Conservation (phyloP, 176 grass and related monocot species). For the Canna indica region DNA sequence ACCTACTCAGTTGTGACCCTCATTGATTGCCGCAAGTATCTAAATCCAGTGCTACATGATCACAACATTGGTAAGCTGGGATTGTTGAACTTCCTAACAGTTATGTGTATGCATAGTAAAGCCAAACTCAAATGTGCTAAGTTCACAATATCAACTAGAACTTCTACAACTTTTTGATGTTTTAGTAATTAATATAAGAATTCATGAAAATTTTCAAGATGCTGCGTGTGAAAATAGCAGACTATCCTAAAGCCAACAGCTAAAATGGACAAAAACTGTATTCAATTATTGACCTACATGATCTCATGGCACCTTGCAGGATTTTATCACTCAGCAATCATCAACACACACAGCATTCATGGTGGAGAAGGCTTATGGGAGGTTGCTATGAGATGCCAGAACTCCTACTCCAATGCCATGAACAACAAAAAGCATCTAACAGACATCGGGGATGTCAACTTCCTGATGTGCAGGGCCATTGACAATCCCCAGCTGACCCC, state of each 20-base stretch:
- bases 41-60: slow-evolving; percentile 49
- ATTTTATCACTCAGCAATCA: slow-evolving; percentile 81
- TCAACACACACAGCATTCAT: slow-evolving; percentile 52
- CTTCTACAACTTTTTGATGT: too few relatives aligned
- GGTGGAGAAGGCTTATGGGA: slow-evolving; percentile 64
- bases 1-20: slow-evolving; percentile 56
- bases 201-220: too few relatives aligned
- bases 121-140: too few relatives aligned
- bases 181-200: too few relatives aligned
- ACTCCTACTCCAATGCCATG: slow-evolving; percentile 44
- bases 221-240: not conserved
- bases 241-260: not conserved
- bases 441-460: slow-evolving; percentile 73
- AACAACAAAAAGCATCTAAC: slow-evolving; percentile 74
- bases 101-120: too few relatives aligned
- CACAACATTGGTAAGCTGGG: slow-evolving; percentile 59
- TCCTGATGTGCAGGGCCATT: slow-evolving; percentile 73
- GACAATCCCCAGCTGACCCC: slow-evolving; percentile 69
- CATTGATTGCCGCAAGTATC: slow-evolving; percentile 61
- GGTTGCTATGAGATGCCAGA: slow-evolving; percentile 66
- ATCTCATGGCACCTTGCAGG: slow-evolving; percentile 20
- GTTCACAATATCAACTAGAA: too few relatives aligned
- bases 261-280: not conserved
- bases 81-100: too few relatives aligned
- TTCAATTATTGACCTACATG: not conserved